Percentiles rank a stretch among this genome's conserved stretches.
These are phyloP conservation scores for Phycomyces nitens DNA, from an alignment of 192 early-diverging fungal genomes.

Conservation along the genomic window DNA sequence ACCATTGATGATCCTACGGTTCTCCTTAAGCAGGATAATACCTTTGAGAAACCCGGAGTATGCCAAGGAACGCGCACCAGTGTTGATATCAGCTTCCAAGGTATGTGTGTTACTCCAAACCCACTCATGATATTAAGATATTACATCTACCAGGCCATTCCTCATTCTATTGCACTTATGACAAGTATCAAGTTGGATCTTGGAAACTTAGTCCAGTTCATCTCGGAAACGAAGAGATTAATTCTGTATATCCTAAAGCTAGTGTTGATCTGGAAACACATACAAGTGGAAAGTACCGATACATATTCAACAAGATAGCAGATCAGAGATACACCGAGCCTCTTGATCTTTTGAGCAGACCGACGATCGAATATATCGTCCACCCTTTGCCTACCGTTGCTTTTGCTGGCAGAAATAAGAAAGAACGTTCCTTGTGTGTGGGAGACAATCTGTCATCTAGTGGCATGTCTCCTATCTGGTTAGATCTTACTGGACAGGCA, in stretches of 20 bases:
- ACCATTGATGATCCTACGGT: slow-evolving; percentile 24
- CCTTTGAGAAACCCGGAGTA: slow-evolving; percentile 30
- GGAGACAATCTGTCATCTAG: slow-evolving; percentile 22
- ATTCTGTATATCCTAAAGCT: slow-evolving; percentile 21
- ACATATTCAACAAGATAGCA: slow-evolving; percentile 35
- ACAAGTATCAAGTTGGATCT: not conserved
- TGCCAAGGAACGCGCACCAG: slow-evolving; percentile 36
- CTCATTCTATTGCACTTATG: slow-evolving; percentile 32
- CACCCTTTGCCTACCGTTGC: slow-evolving; percentile 27
- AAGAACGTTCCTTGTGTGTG: slow-evolving; percentile 34
- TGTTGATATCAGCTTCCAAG: slow-evolving; percentile 29
- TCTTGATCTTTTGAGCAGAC: not conserved
- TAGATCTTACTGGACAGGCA: slow-evolving; percentile 33
- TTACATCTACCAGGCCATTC: slow-evolving; percentile 20
- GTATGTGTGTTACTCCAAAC: slow-evolving; percentile 9
- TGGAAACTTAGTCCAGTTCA: slow-evolving; percentile 1
- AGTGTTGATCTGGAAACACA: slow-evolving; percentile 31
- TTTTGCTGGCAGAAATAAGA: slow-evolving; percentile 19
- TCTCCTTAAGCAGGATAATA: not conserved
- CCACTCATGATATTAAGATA: not conserved
- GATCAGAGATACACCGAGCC: slow-evolving; percentile 39
- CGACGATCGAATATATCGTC: slow-evolving; percentile 36
- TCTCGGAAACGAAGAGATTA: slow-evolving; percentile 17
- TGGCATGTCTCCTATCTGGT: slow-evolving; percentile 19
- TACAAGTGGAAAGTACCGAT: slow-evolving; percentile 28